Evolutionary conservation across 306 rosid genomes (phyloP).

Genomic region (Datisca glomerata): DNA sequence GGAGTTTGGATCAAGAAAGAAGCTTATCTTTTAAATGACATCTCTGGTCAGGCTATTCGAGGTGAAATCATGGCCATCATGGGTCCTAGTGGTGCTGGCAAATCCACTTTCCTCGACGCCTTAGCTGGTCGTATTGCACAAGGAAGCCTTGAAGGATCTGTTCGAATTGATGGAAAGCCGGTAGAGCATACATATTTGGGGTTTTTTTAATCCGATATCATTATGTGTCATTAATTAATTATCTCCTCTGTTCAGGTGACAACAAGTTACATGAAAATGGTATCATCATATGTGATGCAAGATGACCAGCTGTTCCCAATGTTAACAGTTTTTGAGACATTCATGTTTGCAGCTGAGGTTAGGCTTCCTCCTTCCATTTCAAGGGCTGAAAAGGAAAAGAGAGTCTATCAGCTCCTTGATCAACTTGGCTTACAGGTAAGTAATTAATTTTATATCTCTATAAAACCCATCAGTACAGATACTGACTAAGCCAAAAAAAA

Average conservation of each 20-base stretch:
- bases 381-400: conserved; percentile 43
- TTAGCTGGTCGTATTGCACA: conserved; percentile 72
- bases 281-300: conserved; percentile 96
- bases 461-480: neutral
- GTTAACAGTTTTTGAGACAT: conserved; percentile 79
- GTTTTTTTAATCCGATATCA: too few species aligned
- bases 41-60: conserved; percentile 62
- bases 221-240: too few species aligned
- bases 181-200: too few species aligned
- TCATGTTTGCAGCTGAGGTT: conserved; percentile 86
- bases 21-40: conserved; percentile 66
- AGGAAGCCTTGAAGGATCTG: conserved; percentile 82
- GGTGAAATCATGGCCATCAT: conserved; percentile 83
- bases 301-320: conserved; percentile 80
- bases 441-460: neutral
- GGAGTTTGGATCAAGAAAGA: conserved; percentile 61
- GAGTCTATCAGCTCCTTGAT: conserved; percentile 62
- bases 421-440: conserved; percentile 68
- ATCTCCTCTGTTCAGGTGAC: conserved; percentile 39
- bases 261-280: conserved; percentile 82
- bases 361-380: conserved; percentile 80
- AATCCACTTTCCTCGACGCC: conserved; percentile 90
- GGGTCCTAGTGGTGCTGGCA: conserved; percentile 98
- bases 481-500: neutral
- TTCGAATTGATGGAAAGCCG: conserved; percentile 58